Conservation (phyloP, 2,329 filamentous ascomycete species). For the Xylariaceae sp. region DNA sequence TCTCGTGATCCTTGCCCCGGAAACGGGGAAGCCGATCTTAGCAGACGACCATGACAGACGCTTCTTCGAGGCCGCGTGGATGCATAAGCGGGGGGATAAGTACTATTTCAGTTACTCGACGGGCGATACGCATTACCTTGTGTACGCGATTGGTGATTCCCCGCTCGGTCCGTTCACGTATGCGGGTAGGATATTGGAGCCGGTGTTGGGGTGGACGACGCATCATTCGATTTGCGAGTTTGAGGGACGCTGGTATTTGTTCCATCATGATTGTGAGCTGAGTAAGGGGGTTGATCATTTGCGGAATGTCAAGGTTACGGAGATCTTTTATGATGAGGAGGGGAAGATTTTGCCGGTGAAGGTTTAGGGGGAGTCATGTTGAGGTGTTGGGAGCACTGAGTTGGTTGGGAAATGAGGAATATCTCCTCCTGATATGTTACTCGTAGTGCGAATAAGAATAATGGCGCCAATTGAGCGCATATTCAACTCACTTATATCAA, state of each 20-base stretch:
- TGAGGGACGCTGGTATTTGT: conserved; percentile 65
- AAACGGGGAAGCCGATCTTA: conserved; percentile 52
- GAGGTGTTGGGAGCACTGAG: not conserved
- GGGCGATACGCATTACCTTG: conserved; percentile 70
- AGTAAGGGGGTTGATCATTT: conserved; percentile 66
- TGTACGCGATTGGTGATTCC: conserved; percentile 59
- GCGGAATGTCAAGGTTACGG: conserved; percentile 66
- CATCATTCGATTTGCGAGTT: conserved; percentile 77
- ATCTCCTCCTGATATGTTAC: not conserved
- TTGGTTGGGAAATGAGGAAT: not conserved
- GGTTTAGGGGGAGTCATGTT: not conserved
- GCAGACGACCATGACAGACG: conserved; percentile 67
- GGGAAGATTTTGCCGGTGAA: conserved; percentile 53
- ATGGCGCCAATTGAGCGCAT: not conserved
- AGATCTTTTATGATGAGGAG: conserved; percentile 65
- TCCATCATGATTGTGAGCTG: conserved; percentile 69
- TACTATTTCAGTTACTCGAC: conserved; percentile 79
- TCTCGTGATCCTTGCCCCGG: conserved; percentile 58
- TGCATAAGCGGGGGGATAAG: conserved; percentile 63
- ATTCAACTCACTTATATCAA: not conserved
- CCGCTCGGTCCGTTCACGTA: conserved; percentile 71
- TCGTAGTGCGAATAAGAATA: not conserved
- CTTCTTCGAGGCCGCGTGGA: conserved; percentile 78
- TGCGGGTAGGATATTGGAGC: conserved; percentile 64
- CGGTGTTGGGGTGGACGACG: conserved; percentile 75